Conservation (phyloP, 2,329 filamentous ascomycete genomes). For the Cercospora sp. region DNA sequence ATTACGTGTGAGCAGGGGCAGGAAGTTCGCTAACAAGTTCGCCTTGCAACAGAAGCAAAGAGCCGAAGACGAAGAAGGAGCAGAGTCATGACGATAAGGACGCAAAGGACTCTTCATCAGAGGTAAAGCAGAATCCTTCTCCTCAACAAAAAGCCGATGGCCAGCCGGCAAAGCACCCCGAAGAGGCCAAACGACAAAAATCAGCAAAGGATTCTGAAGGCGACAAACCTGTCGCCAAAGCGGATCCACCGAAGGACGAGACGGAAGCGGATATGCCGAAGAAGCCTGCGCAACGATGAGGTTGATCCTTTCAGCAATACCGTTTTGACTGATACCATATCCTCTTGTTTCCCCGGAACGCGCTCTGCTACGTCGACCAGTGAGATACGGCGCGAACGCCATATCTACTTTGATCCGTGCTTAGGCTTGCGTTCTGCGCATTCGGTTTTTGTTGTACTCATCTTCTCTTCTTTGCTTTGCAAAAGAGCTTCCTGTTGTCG, state of each 20-base stretch:
- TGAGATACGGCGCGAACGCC: not conserved
- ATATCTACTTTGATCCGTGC: constrained; percentile 10
- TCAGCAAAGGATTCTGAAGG: constrained; percentile 9
- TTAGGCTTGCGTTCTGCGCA: not conserved
- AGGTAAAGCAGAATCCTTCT: constrained; percentile 22
- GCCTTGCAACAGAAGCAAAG: constrained; percentile 26
- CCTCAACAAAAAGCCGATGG: constrained; percentile 15
- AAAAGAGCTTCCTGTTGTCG: constrained; percentile 16
- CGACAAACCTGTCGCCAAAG: constrained; percentile 6
- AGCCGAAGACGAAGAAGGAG: constrained; percentile 6
- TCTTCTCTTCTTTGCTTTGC: not conserved
- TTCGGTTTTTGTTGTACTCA: not conserved
- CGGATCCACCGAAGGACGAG: constrained; percentile 1
- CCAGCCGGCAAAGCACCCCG: constrained; percentile 11
- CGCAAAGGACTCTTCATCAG: constrained; percentile 18
- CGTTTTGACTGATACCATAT: not conserved
- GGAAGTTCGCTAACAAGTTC: constrained; percentile 32
- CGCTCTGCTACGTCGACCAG: constrained; percentile 5
- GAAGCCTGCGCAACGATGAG: constrained; percentile 4
- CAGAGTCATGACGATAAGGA: constrained; percentile 17
- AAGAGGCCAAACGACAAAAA: constrained; percentile 10
- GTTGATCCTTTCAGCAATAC: not conserved
- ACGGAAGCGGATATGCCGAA: not conserved
- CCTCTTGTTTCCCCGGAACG: not conserved
- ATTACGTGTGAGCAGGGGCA: constrained; percentile 25